Evolutionary conservation across 306 rosid species (phyloP).

Genomic region (Echinosophora koreensis): DNA sequence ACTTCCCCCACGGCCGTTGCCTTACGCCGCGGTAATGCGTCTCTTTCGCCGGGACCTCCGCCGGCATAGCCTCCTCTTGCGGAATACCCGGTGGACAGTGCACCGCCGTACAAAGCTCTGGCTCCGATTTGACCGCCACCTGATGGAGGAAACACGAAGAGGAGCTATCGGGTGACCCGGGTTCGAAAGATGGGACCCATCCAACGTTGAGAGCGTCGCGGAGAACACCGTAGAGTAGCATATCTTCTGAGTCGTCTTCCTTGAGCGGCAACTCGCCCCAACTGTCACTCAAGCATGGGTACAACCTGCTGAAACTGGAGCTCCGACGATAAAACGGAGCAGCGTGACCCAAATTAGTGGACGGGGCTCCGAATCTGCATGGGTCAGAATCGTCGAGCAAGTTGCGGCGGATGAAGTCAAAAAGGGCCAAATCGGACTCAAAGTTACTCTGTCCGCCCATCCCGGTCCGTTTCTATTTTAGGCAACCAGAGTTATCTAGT

Average conservation of each 20-base stretch:
- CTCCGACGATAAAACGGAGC: constrained; percentile 57
- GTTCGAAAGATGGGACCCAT: constrained; percentile 76
- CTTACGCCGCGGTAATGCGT: constrained; percentile 94
- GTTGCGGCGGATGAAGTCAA: constrained; percentile 75
- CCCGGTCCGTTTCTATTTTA: not conserved
- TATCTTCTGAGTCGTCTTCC: constrained; percentile 83
- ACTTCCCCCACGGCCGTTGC: constrained; percentile 97
- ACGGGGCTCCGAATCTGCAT: constrained; percentile 37
- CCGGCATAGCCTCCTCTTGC: constrained; percentile 25
- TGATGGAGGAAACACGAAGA: constrained; percentile 13
- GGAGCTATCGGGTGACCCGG: constrained; percentile 34
- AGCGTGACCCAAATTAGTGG: constrained; percentile 10
- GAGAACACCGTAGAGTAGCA: constrained; percentile 78
- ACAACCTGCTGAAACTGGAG: constrained; percentile 68
- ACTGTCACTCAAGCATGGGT: constrained; percentile 70
- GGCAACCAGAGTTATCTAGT: not conserved
- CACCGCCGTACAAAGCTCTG: constrained; percentile 36
- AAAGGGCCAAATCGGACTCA: constrained; percentile 54
- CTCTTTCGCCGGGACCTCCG: constrained; percentile 63
- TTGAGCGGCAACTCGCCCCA: constrained; percentile 90
- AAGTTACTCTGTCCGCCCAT: constrained; percentile 50
- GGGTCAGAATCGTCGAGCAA: constrained; percentile 66
- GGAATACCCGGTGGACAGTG: constrained; percentile 1
- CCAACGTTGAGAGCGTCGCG: constrained; percentile 76
- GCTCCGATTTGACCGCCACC: constrained; percentile 59